phyloP scores from a whole-genome alignment of 495 filamentous ascomycete species.

The Aspergillus biplanus region DNA sequence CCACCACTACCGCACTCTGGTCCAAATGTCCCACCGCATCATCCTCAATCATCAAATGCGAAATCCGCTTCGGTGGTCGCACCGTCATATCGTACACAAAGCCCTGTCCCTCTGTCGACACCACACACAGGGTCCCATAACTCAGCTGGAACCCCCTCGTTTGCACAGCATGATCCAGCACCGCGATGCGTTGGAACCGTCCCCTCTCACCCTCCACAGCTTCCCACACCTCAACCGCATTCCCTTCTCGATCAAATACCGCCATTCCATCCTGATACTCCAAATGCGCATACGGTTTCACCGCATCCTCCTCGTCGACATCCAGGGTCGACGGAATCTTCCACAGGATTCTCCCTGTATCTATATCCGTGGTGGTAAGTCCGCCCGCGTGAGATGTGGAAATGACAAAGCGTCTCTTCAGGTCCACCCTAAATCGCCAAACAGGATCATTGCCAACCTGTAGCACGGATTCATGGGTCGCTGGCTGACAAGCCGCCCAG shows the following conservation, averaged over 20 bases:
- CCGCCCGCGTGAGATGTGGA: conserved; percentile 45
- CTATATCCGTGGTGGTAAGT: conserved; percentile 46
- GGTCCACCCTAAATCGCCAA: conserved; percentile 45
- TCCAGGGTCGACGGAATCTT: conserved; percentile 39
- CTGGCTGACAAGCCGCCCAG: conserved; percentile 34
- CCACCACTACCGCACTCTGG: conserved; percentile 40
- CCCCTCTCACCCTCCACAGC: conserved; percentile 37
- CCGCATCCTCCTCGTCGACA: conserved; percentile 29
- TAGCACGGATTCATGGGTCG: conserved; percentile 37
- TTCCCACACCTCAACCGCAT: conserved; percentile 46
- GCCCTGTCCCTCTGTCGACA: conserved; percentile 41
- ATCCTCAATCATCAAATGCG: conserved; percentile 35
- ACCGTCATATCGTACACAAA: conserved; percentile 49
- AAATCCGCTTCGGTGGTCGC: conserved; percentile 36
- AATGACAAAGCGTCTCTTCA: conserved; percentile 44
- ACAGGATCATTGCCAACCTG: conserved; percentile 44
- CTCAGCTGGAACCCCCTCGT: conserved; percentile 47
- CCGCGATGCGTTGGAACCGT: conserved; percentile 42
- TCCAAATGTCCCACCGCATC: conserved; percentile 44
- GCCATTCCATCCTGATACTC: conserved; percentile 49
- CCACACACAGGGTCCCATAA: conserved; percentile 44
- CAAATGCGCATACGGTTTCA: conserved; percentile 42
- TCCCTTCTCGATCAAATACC: conserved; percentile 44
- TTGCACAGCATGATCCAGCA: conserved; percentile 41
- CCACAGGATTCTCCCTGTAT: conserved; percentile 40